These are phyloP conservation scores for Tylopilus sp. DNA, from an alignment of 1,284 basidiomycete genomes.

Conservation along the genomic window DNA sequence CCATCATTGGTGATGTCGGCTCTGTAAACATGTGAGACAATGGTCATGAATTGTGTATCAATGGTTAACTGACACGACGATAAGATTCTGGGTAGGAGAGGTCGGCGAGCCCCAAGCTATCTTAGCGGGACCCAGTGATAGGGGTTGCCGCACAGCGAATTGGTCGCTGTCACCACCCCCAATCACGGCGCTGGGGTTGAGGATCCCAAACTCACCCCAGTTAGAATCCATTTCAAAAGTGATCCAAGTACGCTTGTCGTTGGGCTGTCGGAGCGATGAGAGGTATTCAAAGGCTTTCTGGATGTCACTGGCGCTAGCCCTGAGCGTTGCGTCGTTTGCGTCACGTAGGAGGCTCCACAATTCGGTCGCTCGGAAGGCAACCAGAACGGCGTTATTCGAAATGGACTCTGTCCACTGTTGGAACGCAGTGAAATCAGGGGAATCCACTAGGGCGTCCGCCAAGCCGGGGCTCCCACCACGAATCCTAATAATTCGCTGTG, in stretches of 20 bases:
- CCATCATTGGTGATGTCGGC: background rate
- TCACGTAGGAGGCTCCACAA: constrained; percentile 1
- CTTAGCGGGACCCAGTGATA: background rate
- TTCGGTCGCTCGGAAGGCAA: background rate
- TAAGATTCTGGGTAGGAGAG: background rate
- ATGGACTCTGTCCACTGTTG: background rate
- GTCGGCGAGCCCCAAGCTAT: background rate
- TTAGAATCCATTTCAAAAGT: background rate
- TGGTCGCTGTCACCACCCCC: background rate
- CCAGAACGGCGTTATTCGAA: background rate
- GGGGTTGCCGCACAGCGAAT: background rate
- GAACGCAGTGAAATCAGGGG: background rate
- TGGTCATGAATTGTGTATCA: background rate
- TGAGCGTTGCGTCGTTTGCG: background rate
- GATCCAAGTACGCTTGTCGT: constrained; percentile 1
- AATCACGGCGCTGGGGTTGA: background rate
- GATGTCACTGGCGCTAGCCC: background rate
- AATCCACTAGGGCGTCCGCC: background rate
- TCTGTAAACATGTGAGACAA: background rate
- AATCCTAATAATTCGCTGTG: constrained; percentile 1
- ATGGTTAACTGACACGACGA: background rate
- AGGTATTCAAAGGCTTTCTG: constrained; percentile 2
- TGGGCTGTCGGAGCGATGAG: background rate
- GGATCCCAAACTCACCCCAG: constrained; percentile 1
- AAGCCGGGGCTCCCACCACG: background rate